phyloP scores from a whole-genome alignment of 208 protist genomes.

The Naegleria gruberi region DNA sequence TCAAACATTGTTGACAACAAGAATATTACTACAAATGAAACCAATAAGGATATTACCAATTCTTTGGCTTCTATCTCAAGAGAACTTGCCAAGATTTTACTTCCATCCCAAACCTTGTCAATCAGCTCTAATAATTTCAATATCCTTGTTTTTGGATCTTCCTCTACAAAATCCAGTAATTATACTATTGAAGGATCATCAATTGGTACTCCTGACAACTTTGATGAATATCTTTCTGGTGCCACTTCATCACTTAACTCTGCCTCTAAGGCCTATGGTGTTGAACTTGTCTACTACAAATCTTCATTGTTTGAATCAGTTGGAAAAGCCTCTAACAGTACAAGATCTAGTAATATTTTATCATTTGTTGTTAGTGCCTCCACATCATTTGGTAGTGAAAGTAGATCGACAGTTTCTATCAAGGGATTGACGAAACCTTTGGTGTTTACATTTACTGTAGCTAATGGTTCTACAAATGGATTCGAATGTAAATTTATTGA shows the following conservation, averaged over 20 bases:
- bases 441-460: not conserved
- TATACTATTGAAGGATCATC: too few relatives aligned
- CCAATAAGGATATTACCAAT: not conserved
- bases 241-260: not conserved
- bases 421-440: not conserved
- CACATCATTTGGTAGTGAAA: not conserved
- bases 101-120: not conserved
- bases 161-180: too few relatives aligned
- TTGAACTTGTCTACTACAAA: not conserved
- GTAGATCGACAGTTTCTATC: not conserved
- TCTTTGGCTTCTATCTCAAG: not conserved
- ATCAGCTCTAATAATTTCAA: not conserved
- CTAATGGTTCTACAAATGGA: not conserved
- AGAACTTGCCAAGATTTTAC: not conserved
- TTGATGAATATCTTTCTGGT: not conserved
- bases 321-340: not conserved
- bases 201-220: not conserved
- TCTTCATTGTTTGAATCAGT: not conserved
- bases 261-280: not conserved
- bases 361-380: not conserved
- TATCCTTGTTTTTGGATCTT: not conserved
- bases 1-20: not conserved
- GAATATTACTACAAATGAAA: not conserved
- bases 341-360: not conserved
- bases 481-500: not conserved